Base-by-base conservation (phyloP, 345 rosid genomes). In the Clarkia xantiana region DNA sequence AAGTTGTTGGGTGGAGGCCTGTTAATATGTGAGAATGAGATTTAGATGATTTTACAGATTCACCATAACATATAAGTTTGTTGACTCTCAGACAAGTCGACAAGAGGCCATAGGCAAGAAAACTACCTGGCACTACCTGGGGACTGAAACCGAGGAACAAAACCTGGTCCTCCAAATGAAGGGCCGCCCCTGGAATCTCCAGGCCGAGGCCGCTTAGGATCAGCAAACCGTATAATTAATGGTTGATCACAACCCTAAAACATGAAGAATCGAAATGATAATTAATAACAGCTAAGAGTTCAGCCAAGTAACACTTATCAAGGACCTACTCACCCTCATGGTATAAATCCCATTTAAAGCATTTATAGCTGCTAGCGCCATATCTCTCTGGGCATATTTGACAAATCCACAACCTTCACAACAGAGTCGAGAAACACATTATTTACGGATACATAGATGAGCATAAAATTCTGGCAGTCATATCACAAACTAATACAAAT, bases 381-480 rank as follows among this genome's bases (percentile, higher is more conserved):
- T 69, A 63, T 87, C 96, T 86, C 74, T 84, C 51, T 80, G 69
- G 22, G 85, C 72, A 64, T 76, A 91, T 67, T 91, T 91, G 60
- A 91, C 96, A 71, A 91, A 91, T 62, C 96, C 98, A 65, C 98
- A 91, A 59, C 98, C 98, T 90, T 74, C 75, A 79, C 38, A 60
- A 71, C 44, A 50, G n/a, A 55, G 65, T 41, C 1, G 57, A 52
- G 40, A 66, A 45, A 52, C 44, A 45, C 36, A 29, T 29, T 29
- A 3, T 29, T n/a, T 29, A 29, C 8, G 36, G 36, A 29, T 29
- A 29, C 36, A 29, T 29, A 7, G 6, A 29, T 0, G 36, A 29
- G 36, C 36, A 29, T 29, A 10, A 22, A 5, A n/a, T n/a, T n/a
- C n/a, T n/a, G n/a, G 25, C 25, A 22, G 5, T 22, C 25, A 22